phyloP scores from a whole-genome alignment of 257 asterid species.

The Ligustrum vulgare region DNA sequence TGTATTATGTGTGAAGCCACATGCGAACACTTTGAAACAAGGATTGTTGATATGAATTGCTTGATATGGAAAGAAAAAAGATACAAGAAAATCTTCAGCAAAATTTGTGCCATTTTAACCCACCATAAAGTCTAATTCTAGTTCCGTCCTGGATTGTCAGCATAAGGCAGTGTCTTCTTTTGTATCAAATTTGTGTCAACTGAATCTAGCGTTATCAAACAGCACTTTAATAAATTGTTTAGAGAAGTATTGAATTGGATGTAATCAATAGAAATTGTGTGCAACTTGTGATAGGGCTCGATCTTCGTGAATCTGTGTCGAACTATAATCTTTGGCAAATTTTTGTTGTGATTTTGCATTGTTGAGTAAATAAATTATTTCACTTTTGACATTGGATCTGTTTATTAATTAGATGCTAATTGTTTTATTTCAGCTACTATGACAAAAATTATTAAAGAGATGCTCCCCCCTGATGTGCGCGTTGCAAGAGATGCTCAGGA shows the following conservation, averaged over 20 bases:
- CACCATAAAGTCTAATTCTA: too few relatives aligned
- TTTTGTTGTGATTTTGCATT: slow-evolving; percentile 13
- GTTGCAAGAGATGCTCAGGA: slow-evolving; percentile 98
- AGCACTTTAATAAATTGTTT: not conserved
- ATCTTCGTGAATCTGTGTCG: slow-evolving; percentile 10
- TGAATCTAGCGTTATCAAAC: not conserved
- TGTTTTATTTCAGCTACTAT: slow-evolving; percentile 51
- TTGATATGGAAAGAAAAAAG: too few relatives aligned
- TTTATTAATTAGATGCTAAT: slow-evolving; percentile 14
- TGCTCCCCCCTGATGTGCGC: slow-evolving; percentile 99
- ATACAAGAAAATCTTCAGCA: too few relatives aligned
- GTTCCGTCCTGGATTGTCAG: too few relatives aligned
- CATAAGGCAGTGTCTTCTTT: not conserved
- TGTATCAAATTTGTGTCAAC: not conserved
- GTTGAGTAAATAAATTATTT: slow-evolving; percentile 2
- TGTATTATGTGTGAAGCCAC: too few relatives aligned
- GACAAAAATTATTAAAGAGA: slow-evolving; percentile 76
- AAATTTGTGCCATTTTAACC: too few relatives aligned
- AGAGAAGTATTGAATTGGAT: too few relatives aligned
- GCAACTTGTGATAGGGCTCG: not conserved
- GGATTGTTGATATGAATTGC: not conserved
- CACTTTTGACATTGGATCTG: not conserved
- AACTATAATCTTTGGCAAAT: not conserved
- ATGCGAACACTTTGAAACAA: not conserved
- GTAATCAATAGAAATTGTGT: too few relatives aligned